Evolutionary conservation across 1,284 basidiomycete species (phyloP).

Genomic region (Porphyrellus sp.): DNA sequence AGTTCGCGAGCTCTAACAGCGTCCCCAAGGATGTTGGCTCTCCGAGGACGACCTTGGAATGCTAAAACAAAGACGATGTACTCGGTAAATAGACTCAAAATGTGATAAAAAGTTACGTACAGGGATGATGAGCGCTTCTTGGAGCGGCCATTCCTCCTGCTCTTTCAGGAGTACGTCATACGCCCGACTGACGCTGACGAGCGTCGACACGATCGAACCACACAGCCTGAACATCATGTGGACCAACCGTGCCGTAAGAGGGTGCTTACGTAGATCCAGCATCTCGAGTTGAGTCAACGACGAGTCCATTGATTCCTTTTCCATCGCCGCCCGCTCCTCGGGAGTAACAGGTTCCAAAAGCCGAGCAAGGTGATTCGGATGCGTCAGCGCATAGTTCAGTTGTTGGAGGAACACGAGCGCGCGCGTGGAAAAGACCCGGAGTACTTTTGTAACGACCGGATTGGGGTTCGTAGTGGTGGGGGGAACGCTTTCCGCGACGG

Average conservation of each 20-base stretch:
- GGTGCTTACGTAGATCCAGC: constrained; percentile 60
- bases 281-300: constrained; percentile 43
- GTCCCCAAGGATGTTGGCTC: constrained; percentile 80
- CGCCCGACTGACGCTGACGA: constrained; percentile 69
- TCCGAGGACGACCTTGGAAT: constrained; percentile 74
- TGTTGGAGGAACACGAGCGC: constrained; percentile 80
- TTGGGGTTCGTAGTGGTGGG: constrained; percentile 41
- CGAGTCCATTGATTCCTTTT: constrained; percentile 49
- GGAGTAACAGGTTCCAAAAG: constrained; percentile 77
- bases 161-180: constrained; percentile 65
- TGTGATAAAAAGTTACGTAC: constrained; percentile 46
- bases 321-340: constrained; percentile 68
- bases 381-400: constrained; percentile 84
- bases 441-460: constrained; percentile 53
- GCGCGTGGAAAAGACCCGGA: constrained; percentile 63
- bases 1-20: constrained; percentile 70
- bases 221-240: constrained; percentile 68
- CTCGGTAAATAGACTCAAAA: neutral
- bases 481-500: constrained; percentile 53
- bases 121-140: constrained; percentile 67
- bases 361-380: constrained; percentile 83
- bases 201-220: constrained; percentile 63
- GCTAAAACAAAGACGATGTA: constrained; percentile 40
- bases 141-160: constrained; percentile 66
- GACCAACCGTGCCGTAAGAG: constrained; percentile 67